Evolutionary conservation across 352 stramenopile genomes (phyloP).

Genomic region (Paralagenidium karlingii): DNA sequence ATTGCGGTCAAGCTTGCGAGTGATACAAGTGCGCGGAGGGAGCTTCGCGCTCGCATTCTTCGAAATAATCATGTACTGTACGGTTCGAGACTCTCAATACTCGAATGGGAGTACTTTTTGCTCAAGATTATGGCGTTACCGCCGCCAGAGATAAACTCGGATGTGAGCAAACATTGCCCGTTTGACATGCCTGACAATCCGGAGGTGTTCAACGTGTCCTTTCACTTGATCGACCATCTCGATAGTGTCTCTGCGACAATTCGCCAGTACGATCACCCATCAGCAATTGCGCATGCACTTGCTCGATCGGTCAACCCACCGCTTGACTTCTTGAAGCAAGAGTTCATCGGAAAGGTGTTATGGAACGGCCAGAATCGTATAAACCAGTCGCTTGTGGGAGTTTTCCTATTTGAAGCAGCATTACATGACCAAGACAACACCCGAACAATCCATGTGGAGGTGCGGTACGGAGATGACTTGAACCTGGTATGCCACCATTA

Average conservation of each 20-base stretch:
- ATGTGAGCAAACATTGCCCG: too few relatives aligned
- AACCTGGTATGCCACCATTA: too few relatives aligned
- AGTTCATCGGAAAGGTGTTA: conserved; percentile 19
- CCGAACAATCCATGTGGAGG: conserved; percentile 6
- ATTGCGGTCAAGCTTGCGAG: conserved; percentile 14
- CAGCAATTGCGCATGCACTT: conserved; percentile 4
- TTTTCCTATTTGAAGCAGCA: conserved; percentile 5
- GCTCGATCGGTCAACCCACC: not conserved
- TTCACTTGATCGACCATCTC: too few relatives aligned
- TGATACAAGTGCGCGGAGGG: conserved; percentile 6
- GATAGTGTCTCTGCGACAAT: not conserved
- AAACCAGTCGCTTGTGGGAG: conserved; percentile 5
- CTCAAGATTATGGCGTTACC: conserved; percentile 7
- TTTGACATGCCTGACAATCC: too few relatives aligned
- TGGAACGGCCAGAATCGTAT: conserved; percentile 17
- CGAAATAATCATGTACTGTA: conserved; percentile 19
- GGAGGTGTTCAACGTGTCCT: not conserved
- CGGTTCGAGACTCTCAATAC: conserved; percentile 12
- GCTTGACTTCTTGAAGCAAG: conserved; percentile 14
- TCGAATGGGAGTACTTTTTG: conserved; percentile 32
- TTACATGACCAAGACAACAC: too few relatives aligned
- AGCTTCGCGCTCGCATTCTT: conserved; percentile 14
- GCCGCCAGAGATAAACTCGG: too few relatives aligned
- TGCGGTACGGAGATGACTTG: conserved; percentile 25
- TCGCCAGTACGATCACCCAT: conserved; percentile 11